phyloP scores from a whole-genome alignment of 1,284 basidiomycete genomes.

The Cystobasidiaceae sp. region DNA sequence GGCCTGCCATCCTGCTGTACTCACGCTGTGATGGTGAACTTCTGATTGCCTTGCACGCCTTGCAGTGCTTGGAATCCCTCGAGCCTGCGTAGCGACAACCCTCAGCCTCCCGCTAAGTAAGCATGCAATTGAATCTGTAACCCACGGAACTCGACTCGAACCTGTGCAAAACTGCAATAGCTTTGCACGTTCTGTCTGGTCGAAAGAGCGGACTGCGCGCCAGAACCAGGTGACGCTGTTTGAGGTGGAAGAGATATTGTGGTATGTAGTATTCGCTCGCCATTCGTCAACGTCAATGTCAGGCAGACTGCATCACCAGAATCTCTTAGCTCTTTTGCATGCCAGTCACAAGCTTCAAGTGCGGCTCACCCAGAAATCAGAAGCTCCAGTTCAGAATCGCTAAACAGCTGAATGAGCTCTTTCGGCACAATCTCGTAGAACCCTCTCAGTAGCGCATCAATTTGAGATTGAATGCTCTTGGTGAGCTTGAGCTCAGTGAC shows the following conservation, averaged over 20 bases:
- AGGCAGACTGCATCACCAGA: constrained; percentile 75
- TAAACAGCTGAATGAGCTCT: constrained; percentile 73
- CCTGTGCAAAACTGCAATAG: constrained; percentile 83
- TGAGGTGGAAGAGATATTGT: constrained; percentile 27
- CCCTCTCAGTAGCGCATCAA: constrained; percentile 71
- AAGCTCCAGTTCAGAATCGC: constrained; percentile 91
- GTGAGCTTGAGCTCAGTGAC: constrained; percentile 86
- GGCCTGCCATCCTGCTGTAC: constrained; percentile 56
- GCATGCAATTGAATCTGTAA: no score
- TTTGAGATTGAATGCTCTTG: constrained; percentile 93
- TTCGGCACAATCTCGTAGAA: constrained; percentile 96
- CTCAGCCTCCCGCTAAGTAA: no score
- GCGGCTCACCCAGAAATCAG: constrained; percentile 45
- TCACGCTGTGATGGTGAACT: constrained; percentile 93
- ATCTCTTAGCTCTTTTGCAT: constrained; percentile 33
- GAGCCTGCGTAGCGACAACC: constrained; percentile 18
- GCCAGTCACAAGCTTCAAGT: no score
- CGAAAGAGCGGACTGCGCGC: constrained; percentile 95
- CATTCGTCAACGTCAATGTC: constrained; percentile 98
- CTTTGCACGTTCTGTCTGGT: constrained; percentile 91
- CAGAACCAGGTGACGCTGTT: constrained; percentile 72
- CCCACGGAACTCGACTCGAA: constrained; percentile 75
- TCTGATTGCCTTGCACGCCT: constrained; percentile 79
- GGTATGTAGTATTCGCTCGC: constrained; percentile 85
- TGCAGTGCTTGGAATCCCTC: constrained; percentile 42